phyloP scores from a whole-genome alignment of 148 eudicot genomes.

The Suaeda aralocaspica region DNA sequence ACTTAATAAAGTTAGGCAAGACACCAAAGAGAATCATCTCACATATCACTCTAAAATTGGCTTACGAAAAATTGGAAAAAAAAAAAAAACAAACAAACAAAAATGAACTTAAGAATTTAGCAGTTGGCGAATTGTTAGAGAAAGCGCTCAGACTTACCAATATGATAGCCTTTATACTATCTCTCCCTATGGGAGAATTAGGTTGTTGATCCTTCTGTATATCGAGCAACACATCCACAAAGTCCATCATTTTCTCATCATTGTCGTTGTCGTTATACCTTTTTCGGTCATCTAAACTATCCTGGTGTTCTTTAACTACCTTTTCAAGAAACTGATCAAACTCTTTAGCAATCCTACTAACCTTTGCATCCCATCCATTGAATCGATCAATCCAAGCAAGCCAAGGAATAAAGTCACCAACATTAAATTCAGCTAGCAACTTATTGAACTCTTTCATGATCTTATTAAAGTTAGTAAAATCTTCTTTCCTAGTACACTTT shows the following conservation, averaged over 20 bases:
- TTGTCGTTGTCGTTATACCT: not conserved
- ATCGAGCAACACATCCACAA: conserved; percentile 42
- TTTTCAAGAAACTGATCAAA: conserved; percentile 31
- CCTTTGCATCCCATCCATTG: conserved; percentile 30
- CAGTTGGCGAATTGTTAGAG: not conserved
- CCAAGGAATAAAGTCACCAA: conserved; percentile 32
- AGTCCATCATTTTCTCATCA: conserved; percentile 21
- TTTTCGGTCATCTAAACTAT: not conserved
- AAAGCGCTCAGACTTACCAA: conserved; percentile 27
- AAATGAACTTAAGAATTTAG: not conserved
- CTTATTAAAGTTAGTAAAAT: conserved; percentile 27
- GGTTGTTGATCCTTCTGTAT: conserved; percentile 22
- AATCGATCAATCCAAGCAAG: conserved; percentile 26
- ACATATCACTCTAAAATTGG: not conserved
- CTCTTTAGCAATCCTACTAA: conserved; percentile 21
- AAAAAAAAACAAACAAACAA: not conserved
- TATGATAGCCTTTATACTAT: conserved; percentile 38
- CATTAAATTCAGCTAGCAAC: conserved; percentile 31
- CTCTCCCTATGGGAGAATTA: conserved; percentile 31
- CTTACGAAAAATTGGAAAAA: too few relatives aligned
- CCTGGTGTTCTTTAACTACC: conserved; percentile 37
- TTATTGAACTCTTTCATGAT: conserved; percentile 31
- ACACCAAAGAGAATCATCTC: not conserved
- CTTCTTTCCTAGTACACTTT: conserved; percentile 29
- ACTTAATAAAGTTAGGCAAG: not conserved